A percentile compares a stretch with the other conserved stretches of the same genome.
Evolutionary conservation across 176 grass and related monocot species (phyloP).

Genomic region (Bonia amplexicaulis): DNA sequence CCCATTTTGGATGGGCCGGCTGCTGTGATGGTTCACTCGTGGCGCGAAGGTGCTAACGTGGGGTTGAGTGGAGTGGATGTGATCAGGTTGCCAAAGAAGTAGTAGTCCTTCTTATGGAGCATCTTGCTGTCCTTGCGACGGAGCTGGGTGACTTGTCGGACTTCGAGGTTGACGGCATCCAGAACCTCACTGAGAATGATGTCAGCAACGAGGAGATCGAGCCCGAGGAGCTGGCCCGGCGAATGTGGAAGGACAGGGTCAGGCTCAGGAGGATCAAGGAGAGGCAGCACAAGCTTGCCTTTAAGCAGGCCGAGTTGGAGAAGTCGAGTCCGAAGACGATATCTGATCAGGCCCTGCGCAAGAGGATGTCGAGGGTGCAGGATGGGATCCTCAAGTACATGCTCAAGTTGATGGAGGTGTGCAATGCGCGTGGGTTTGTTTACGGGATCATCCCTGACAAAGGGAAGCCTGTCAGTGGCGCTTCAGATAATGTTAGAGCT

Average conservation of each 20-base stretch:
- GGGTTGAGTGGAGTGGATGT: neutral
- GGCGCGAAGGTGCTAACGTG: neutral
- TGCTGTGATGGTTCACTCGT: neutral
- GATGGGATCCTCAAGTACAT: conserved; percentile 98
- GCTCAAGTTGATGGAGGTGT: conserved; percentile 96
- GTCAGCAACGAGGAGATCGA: conserved; percentile 97
- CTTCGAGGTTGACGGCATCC: conserved; percentile 64
- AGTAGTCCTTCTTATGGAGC: conserved; percentile 48
- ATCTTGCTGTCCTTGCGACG: conserved; percentile 44
- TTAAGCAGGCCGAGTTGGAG: conserved; percentile 38
- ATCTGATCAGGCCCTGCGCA: conserved; percentile 84
- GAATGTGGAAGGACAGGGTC: conserved; percentile 94
- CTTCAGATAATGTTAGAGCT: conserved; percentile 89
- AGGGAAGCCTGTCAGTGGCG: conserved; percentile 86
- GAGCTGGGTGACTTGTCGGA: conserved; percentile 67
- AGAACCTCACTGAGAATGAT: conserved; percentile 79
- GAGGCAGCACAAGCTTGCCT: conserved; percentile 44
- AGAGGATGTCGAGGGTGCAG: conserved; percentile 90
- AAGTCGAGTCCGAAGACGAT: conserved; percentile 54
- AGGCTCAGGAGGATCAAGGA: conserved; percentile 88
- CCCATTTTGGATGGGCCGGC: neutral
- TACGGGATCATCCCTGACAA: conserved; percentile 94
- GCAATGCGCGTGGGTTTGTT: conserved; percentile 78
- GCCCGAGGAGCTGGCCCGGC: conserved; percentile 58
- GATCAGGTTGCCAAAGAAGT: neutral